These are phyloP conservation scores for Clitocybe nebularis DNA, from an alignment of 1,284 basidiomycete genomes.

Conservation along the genomic window DNA sequence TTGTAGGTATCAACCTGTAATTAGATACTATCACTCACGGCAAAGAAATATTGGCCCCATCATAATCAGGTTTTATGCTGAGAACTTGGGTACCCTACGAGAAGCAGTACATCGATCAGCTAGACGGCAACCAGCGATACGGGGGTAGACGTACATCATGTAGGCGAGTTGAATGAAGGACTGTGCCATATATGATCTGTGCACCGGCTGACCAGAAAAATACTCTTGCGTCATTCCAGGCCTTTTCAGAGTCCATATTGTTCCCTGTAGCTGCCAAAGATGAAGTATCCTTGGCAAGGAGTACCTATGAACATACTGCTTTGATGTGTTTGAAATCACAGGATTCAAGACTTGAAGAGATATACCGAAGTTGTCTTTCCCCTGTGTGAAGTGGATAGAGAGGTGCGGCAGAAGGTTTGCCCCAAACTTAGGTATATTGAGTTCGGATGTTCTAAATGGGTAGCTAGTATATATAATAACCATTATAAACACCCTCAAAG, in stretches of 20 bases:
- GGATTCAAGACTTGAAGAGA: too few relatives aligned
- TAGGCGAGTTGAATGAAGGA: conserved; percentile 14
- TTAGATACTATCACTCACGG: conserved; percentile 15
- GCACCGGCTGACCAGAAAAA: conserved; percentile 21
- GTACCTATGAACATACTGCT: too few relatives aligned
- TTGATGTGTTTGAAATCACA: too few relatives aligned
- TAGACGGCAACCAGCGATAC: too few relatives aligned
- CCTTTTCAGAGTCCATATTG: conserved; percentile 7
- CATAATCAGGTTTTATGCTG: conserved; percentile 16
- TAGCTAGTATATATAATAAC: too few relatives aligned
- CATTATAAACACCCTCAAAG: background rate
- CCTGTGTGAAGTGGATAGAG: too few relatives aligned
- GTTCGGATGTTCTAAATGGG: too few relatives aligned
- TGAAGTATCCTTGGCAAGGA: too few relatives aligned
- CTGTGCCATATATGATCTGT: conserved; percentile 21
- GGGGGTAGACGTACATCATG: conserved; percentile 15
- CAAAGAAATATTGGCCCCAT: conserved; percentile 15
- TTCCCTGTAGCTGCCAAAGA: too few relatives aligned
- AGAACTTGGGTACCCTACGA: conserved; percentile 20
- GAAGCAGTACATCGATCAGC: conserved; percentile 3
- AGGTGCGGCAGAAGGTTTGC: too few relatives aligned
- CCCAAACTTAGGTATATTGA: too few relatives aligned
- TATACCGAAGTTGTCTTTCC: too few relatives aligned
- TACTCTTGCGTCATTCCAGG: conserved; percentile 19
- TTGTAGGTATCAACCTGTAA: background rate